Conservation (phyloP, 352 stramenopile species). For the Phytophthora pluvialis region DNA sequence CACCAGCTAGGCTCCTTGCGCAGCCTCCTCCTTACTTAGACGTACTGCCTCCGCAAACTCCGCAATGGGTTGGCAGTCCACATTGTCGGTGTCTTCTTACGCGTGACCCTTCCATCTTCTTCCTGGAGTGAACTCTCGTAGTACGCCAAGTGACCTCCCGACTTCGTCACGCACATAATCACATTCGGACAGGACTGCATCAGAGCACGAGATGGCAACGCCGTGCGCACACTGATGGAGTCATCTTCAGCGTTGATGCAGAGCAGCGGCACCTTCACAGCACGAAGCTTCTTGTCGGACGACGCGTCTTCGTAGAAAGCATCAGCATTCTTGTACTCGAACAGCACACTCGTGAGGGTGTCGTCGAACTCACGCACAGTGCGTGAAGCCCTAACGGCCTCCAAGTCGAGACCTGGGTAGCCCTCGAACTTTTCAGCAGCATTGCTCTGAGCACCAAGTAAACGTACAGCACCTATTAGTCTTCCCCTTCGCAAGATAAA, state of each 20-base stretch:
- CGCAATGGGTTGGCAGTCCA: slow-evolving; percentile 48
- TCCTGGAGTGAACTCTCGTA: slow-evolving; percentile 42
- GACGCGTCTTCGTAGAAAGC: slow-evolving; percentile 64
- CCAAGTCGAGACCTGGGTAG: slow-evolving; percentile 53
- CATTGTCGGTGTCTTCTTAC: slow-evolving; percentile 20
- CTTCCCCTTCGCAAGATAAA: not conserved
- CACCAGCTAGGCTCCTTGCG: slow-evolving; percentile 5
- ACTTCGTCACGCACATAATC: slow-evolving; percentile 64
- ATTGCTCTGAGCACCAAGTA: slow-evolving; percentile 22
- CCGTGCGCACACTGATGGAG: slow-evolving; percentile 47
- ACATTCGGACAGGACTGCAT: slow-evolving; percentile 52
- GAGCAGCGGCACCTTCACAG: slow-evolving; percentile 54
- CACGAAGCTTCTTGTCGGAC: slow-evolving; percentile 38
- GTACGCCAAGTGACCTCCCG: slow-evolving; percentile 68
- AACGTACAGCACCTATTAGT: slow-evolving; percentile 3
- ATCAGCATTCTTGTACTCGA: slow-evolving; percentile 56
- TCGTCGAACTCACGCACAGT: slow-evolving; percentile 66
- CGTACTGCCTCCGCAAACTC: slow-evolving; percentile 59
- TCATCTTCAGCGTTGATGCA: slow-evolving; percentile 66
- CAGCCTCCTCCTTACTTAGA: slow-evolving; percentile 12
- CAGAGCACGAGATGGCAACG: slow-evolving; percentile 37
- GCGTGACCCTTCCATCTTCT: not conserved
- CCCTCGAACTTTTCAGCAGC: slow-evolving; percentile 49
- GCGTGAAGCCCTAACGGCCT: slow-evolving; percentile 33
- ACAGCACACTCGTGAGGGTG: slow-evolving; percentile 54